Evolutionary conservation across 257 asterid genomes (phyloP).

Genomic region (Haberlea rhodopensis): DNA sequence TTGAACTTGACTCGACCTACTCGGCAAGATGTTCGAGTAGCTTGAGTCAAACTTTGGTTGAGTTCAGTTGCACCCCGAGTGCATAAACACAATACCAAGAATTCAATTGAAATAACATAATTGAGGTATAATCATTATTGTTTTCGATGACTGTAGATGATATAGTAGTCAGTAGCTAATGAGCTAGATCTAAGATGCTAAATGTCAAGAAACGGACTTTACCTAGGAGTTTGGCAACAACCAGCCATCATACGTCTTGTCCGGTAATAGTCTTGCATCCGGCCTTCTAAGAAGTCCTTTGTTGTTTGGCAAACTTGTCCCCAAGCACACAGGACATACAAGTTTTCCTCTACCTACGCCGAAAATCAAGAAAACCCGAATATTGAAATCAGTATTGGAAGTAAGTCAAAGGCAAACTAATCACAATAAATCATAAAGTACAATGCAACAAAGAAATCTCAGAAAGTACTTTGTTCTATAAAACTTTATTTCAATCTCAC

Average conservation of each 20-base stretch:
- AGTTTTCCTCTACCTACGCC: conserved; percentile 83
- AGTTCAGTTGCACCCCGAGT: not conserved
- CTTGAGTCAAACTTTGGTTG: not conserved
- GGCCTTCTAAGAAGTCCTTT: conserved; percentile 97
- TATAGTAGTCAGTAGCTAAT: no score
- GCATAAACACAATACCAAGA: not conserved
- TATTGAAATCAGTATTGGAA: not conserved
- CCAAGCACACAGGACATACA: conserved; percentile 92
- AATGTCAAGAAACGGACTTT: not conserved
- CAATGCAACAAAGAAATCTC: not conserved
- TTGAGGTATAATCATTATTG: no score
- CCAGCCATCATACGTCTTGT: conserved; percentile 94
- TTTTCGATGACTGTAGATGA: no score
- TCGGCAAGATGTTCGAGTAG: not conserved
- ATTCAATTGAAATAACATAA: not conserved
- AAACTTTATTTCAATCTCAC: not conserved
- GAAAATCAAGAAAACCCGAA: not conserved
- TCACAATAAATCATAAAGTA: not conserved
- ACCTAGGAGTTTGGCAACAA: conserved; percentile 77
- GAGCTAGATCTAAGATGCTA: no score
- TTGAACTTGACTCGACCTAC: not conserved
- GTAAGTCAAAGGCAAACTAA: not conserved
- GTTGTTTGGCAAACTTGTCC: conserved; percentile 90
- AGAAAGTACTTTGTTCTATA: not conserved
- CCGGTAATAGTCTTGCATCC: conserved; percentile 71